Conservation (phyloP, 1,139 yeast genomes). For the Lodderomyces oxycetoniae region DNA sequence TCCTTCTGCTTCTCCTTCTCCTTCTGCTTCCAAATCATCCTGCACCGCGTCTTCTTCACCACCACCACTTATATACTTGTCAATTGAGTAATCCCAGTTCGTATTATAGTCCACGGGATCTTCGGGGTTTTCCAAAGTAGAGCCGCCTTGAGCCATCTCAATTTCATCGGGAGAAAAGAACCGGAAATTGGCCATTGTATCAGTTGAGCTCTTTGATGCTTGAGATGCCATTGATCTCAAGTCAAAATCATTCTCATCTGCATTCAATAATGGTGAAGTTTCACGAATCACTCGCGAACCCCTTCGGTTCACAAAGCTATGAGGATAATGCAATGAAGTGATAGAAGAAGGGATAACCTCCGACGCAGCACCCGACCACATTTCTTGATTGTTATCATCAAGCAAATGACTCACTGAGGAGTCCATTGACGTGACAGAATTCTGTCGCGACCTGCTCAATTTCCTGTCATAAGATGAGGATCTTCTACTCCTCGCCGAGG, state of each 20-base stretch:
- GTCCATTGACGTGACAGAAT: conserved; percentile 39
- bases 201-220: conserved; percentile 27
- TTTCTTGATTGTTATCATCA: conserved; percentile 58
- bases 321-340: conserved; percentile 77
- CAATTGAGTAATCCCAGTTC: conserved; percentile 56
- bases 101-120: conserved; percentile 61
- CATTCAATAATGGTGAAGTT: conserved; percentile 34
- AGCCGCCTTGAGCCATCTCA: conserved; percentile 82
- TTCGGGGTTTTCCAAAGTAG: conserved; percentile 62
- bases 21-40: no score
- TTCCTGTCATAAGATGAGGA: conserved; percentile 28
- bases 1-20: conserved; percentile 6
- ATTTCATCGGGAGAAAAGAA: conserved; percentile 83
- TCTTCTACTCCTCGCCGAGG: conserved; percentile 14
- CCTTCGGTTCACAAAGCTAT: conserved; percentile 38
- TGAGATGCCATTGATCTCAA: conserved; percentile 28
- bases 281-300: conserved; percentile 28
- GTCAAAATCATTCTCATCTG: conserved; percentile 23
- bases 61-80: conserved; percentile 44
- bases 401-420: conserved; percentile 27
- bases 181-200: conserved; percentile 49
- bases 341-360: conserved; percentile 89
- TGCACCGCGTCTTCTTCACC: conserved; percentile 20
- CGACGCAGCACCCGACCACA: conserved; percentile 86
- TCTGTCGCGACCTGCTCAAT: conserved; percentile 27